Evolutionary conservation across 192 early-diverging fungal genomes (phyloP).

Genomic region (Backusella mclennaniae): DNA sequence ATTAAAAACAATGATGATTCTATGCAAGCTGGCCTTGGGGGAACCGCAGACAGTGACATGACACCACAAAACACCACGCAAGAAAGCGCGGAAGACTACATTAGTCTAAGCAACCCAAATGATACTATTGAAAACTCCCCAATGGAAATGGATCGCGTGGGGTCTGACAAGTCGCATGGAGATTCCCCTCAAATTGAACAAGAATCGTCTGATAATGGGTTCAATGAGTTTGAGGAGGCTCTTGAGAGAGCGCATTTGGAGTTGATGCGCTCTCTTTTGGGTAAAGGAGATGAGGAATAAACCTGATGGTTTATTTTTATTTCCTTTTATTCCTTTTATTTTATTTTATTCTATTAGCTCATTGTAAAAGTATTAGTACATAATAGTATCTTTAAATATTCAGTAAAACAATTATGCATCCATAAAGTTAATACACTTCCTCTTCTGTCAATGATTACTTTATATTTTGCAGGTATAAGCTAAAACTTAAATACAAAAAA

Average conservation of each 20-base stretch:
- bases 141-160: neutral
- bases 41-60: neutral
- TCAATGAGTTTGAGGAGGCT: neutral
- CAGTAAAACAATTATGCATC: no score
- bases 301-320: no score
- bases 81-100: neutral
- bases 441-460: no score
- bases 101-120: neutral
- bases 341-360: no score
- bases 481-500: no score
- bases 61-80: neutral
- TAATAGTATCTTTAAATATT: no score
- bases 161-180: neutral
- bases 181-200: neutral
- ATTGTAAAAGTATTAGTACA: no score
- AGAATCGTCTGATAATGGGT: neutral
- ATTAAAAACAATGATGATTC: neutral
- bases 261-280: neutral
- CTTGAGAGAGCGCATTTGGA: constrained; percentile 1
- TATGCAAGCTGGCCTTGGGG: neutral
- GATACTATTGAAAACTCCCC: neutral
- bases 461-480: no score
- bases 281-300: neutral
- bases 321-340: no score
- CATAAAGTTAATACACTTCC: no score